phyloP scores from a whole-genome alignment of 495 filamentous ascomycete genomes.

The Trichoderma virens region DNA sequence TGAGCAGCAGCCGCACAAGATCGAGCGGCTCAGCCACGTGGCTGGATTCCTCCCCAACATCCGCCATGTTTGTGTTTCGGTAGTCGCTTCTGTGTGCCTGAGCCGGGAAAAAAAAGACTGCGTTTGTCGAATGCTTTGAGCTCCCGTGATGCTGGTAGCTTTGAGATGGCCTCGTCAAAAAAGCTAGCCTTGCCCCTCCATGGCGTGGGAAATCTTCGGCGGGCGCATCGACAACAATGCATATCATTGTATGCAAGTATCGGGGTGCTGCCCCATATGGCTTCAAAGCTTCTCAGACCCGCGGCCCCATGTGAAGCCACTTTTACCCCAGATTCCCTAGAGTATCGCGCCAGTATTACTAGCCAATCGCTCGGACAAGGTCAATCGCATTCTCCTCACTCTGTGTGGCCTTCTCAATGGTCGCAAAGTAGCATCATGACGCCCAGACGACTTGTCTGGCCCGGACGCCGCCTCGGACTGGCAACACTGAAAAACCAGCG shows the following conservation, averaged over 20 bases:
- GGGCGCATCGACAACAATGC: neutral
- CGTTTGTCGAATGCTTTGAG: neutral
- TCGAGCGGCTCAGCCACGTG: constrained; percentile 85
- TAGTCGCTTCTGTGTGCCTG: neutral
- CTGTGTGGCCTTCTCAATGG: neutral
- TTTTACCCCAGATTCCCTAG: constrained; percentile 6
- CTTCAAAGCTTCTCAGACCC: constrained; percentile 1
- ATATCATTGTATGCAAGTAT: constrained; percentile 4
- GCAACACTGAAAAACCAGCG: neutral
- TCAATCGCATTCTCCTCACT: neutral
- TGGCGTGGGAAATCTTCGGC: constrained; percentile 1
- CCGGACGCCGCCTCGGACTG: neutral
- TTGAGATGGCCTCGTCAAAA: neutral
- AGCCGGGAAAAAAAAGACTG: neutral
- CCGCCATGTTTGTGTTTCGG: constrained; percentile 49
- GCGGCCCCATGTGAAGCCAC: constrained; percentile 3
- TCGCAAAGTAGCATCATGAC: neutral
- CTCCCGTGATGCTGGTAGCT: neutral
- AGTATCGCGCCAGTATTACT: neutral
- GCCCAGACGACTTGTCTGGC: neutral
- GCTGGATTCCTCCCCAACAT: constrained; percentile 55
- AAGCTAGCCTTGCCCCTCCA: constrained; percentile 4
- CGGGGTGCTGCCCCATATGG: neutral
- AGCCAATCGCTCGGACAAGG: neutral
- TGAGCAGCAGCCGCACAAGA: constrained; percentile 84